Base-by-base conservation (phyloP, 345 rosid species). In the Cardamine chenopodiifolia region DNA sequence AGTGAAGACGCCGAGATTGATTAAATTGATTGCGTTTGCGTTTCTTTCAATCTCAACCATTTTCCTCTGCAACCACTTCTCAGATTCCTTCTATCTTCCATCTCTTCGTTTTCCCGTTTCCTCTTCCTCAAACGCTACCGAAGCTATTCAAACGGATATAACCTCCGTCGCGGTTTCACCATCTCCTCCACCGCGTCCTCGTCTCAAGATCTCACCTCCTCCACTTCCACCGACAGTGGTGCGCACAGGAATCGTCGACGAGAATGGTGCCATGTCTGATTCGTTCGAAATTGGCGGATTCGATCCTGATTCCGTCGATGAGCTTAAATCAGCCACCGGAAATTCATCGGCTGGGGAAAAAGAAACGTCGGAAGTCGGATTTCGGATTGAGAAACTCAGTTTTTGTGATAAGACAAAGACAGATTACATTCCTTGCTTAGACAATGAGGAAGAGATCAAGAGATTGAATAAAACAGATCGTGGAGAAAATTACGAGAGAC, bases 241-340 rank as follows among this genome's bases (percentile, higher is more conserved):
- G 0, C 70, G 85, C 23, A 85, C 83, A 0, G 88, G 96, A 26
- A 87, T 87, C 48, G 49, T 89, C 25, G 92, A 89, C 59, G 86
- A 86, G 68, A 81, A 55, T 8, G 90, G 92, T 2, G 88, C 82
- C 1, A 89, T 87, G 89, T 67, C 86, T 2, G 84, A 70, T 10
- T 70, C 83, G 0, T 86, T 89, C 55, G 80, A 78, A 4, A 60
- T 85, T 50, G 91, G 86, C 4, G 89, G 75, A 9, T 64, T 80
- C 10, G 83, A 82, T 29, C 73, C 73, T 0, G 83, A 80, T 37
- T 17, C 78, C 25, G 35, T 54, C 59, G 85, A 82, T 5, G 82
- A 79, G 61, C 37, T 73, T 23, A 62, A 58, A 60, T 57, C 61
- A 35, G 26, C 44, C 12, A 64, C 72, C 71, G 75, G 58, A 19